Base-by-base conservation (phyloP, 1,284 basidiomycete genomes). In the Thelephora terrestris region DNA sequence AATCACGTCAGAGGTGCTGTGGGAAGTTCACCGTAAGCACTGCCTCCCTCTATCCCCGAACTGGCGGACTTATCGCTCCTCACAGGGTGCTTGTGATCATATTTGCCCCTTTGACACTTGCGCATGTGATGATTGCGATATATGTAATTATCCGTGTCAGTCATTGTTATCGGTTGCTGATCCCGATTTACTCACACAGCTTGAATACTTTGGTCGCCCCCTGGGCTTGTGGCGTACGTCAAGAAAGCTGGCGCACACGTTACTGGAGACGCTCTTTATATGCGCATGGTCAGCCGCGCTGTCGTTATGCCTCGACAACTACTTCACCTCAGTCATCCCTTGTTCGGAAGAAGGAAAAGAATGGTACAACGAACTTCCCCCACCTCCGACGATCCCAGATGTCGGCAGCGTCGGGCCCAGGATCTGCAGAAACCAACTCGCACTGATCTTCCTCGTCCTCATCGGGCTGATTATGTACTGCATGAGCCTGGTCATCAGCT, bases 271-370 rank as follows among this genome's bases (percentile, higher is more conserved):
- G 37, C 71, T 91, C 46, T 93, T 92, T 61, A 91, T 95, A 53
- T 92, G 88, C 65, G 78, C 87, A 18, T 95, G 91, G 91, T 90
- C 88, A 51, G 86, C 90, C n/a, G 82, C 87, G 27, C 74, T 95
- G 40, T 85, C 88, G 12, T 79, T 94, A 46, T 81, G 79, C 50
- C 90, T 94, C 63, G 90, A 95, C 71, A 91, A 94, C 61, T 91
- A 85, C 65, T 91, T 93, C 66, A 93, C 91, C 3, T 90, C 90
- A 25, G 69, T 81, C 24, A 77, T 94, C 48, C 80, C 85, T 32
- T 95, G 91, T 58, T 70, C 79, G 1, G 53, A 64, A 4, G 73
- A 74, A 23, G 65, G 66, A 32, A 81, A 71, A 17, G 70, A 78
- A 6, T 90, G 86, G 86, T 89, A 88, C 64, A 83, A 75, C 60